phyloP scores from a whole-genome alignment of 2,329 filamentous ascomycete genomes.

The Cordyceps cicadae region DNA sequence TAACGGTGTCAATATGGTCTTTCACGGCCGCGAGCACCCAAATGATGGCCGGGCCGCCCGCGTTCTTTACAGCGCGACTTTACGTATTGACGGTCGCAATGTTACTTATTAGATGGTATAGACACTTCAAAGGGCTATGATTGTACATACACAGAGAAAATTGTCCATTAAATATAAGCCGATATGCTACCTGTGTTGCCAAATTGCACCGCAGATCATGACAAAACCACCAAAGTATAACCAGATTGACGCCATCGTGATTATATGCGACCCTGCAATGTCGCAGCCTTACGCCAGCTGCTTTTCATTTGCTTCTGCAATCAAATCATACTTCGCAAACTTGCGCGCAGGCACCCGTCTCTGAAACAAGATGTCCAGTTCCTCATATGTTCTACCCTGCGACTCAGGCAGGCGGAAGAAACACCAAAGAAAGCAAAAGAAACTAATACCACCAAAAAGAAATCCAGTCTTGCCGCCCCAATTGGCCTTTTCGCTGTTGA shows the following conservation, averaged over 20 bases:
- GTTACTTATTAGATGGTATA: not conserved
- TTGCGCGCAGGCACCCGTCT: conserved; percentile 12
- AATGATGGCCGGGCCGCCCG: conserved; percentile 1
- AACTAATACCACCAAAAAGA: conserved; percentile 16
- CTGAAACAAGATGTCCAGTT: conserved; percentile 18
- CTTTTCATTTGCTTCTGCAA: conserved; percentile 7
- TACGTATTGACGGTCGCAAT: conserved; percentile 3
- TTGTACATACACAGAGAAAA: not conserved
- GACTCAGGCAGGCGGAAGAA: conserved; percentile 21
- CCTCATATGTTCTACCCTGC: conserved; percentile 19
- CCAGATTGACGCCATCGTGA: too few species aligned
- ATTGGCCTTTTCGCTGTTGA: conserved; percentile 17
- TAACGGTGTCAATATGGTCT: conserved; percentile 12
- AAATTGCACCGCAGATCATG: not conserved
- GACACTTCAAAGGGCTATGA: not conserved
- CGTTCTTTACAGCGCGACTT: conserved; percentile 5
- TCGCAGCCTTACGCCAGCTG: not conserved
- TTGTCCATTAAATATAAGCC: too few species aligned
- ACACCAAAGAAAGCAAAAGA: conserved; percentile 15
- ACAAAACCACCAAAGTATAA: not conserved
- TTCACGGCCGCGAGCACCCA: conserved; percentile 9
- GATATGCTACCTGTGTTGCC: too few species aligned
- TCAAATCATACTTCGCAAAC: conserved; percentile 13
- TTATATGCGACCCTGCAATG: not conserved
- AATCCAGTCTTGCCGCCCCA: conserved; percentile 19